Evolutionary conservation across 2,329 filamentous ascomycete genomes (phyloP).

Genomic region (Colletotrichum acutatum): DNA sequence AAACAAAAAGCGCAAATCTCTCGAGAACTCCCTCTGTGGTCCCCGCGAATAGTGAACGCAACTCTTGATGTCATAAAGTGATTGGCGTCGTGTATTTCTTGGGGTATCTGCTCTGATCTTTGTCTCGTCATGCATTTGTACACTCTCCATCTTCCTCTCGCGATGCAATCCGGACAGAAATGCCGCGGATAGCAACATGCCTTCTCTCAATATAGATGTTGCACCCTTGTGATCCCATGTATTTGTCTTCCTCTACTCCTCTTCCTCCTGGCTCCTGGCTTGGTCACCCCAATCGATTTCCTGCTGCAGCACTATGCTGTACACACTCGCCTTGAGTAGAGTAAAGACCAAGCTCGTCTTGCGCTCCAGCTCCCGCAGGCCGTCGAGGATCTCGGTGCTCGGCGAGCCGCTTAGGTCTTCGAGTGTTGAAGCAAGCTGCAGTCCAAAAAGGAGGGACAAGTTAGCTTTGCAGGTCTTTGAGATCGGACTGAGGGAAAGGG

Average conservation of each 20-base stretch:
- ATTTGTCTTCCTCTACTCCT: slow-evolving; percentile 19
- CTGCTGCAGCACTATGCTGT: slow-evolving; percentile 98
- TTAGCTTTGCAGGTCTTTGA: not conserved
- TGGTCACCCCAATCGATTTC: slow-evolving; percentile 81
- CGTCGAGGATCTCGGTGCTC: slow-evolving; percentile 85
- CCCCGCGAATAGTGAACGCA: not conserved
- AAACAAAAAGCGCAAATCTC: slow-evolving; percentile 32
- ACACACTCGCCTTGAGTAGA: slow-evolving; percentile 95
- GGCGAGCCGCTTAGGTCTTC: slow-evolving; percentile 76
- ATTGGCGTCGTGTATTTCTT: not conserved
- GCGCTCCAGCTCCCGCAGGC: slow-evolving; percentile 86
- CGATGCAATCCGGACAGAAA: not conserved
- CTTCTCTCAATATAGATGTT: too few species aligned
- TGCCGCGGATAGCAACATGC: not conserved
- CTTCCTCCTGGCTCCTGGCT: slow-evolving; percentile 46
- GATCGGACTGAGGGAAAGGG: not conserved
- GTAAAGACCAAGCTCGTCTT: slow-evolving; percentile 97
- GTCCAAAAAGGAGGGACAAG: not conserved
- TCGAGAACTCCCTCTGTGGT: not conserved
- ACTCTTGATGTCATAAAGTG: not conserved
- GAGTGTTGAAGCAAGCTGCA: slow-evolving; percentile 68
- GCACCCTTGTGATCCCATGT: not conserved
- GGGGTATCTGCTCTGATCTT: slow-evolving; percentile 7
- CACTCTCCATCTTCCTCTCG: not conserved
- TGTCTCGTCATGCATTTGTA: not conserved